These are phyloP conservation scores for Ascochyta rabiei DNA, from an alignment of 2,329 filamentous ascomycete genomes.

Conservation along the genomic window DNA sequence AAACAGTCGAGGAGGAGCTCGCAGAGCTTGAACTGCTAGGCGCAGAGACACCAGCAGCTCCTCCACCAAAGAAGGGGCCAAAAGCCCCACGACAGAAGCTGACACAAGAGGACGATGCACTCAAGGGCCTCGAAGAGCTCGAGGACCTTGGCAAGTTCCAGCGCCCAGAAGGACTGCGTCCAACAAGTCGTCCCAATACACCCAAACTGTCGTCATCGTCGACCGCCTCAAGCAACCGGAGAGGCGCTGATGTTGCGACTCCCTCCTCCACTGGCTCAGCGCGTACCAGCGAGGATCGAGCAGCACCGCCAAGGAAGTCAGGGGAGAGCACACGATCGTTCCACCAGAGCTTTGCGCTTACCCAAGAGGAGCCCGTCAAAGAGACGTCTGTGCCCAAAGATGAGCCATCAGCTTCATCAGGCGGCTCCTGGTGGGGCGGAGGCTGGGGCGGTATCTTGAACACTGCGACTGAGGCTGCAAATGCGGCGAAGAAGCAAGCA, in stretches of 20 bases:
- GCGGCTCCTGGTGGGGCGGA: constrained; percentile 65
- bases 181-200: constrained; percentile 75
- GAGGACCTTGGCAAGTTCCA: constrained; percentile 56
- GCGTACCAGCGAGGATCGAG: constrained; percentile 66
- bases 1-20: constrained; percentile 56
- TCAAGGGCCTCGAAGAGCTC: constrained; percentile 86
- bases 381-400: constrained; percentile 59
- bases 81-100: constrained; percentile 53
- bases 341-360: constrained; percentile 73
- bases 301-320: constrained; percentile 67
- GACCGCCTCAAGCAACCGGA: constrained; percentile 49
- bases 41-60: constrained; percentile 40
- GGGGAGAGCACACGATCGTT: constrained; percentile 76
- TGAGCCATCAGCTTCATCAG: constrained; percentile 42
- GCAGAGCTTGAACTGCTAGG: constrained; percentile 49
- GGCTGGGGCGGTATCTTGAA: constrained; percentile 82
- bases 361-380: constrained; percentile 52
- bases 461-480: constrained; percentile 79
- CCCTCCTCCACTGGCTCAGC: constrained; percentile 49
- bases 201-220: constrained; percentile 66
- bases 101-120: constrained; percentile 68
- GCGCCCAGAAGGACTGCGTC: constrained; percentile 63
- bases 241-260: constrained; percentile 43
- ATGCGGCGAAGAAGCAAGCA: constrained; percentile 86
- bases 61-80: constrained; percentile 50